Conservation (phyloP, 495 filamentous ascomycete genomes). For the Thozetella sp. region DNA sequence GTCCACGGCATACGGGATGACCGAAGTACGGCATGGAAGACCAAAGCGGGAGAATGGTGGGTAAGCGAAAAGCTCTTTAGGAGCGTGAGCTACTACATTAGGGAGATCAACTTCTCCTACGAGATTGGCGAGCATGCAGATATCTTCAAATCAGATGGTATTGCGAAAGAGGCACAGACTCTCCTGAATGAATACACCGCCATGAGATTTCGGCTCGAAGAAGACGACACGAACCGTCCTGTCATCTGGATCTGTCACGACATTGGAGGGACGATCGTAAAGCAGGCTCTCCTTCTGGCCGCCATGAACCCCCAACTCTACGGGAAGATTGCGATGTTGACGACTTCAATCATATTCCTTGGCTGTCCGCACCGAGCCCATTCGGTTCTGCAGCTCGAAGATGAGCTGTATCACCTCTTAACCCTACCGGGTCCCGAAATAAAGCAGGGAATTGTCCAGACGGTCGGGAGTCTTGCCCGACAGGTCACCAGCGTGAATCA, state of each 20-base stretch:
- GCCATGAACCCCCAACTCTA: background rate
- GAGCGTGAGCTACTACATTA: background rate
- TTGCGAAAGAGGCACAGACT: background rate
- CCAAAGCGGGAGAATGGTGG: conserved; percentile 2
- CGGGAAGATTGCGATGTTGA: conserved; percentile 6
- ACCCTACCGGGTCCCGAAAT: conserved; percentile 1
- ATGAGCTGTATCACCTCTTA: conserved; percentile 10
- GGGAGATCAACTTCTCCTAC: conserved; percentile 9
- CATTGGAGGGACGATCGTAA: conserved; percentile 21
- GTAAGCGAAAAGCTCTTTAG: conserved; percentile 7
- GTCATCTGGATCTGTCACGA: conserved; percentile 20
- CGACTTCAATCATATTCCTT: conserved; percentile 11
- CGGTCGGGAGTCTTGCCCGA: conserved; percentile 11
- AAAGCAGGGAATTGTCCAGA: background rate
- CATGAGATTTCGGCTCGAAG: background rate
- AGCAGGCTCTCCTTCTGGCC: conserved; percentile 9
- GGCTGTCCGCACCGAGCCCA: conserved; percentile 12
- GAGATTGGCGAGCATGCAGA: conserved; percentile 1
- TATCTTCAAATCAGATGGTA: conserved; percentile 5
- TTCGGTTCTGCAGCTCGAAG: conserved; percentile 11
- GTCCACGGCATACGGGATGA: conserved; percentile 16
- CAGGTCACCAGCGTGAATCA: conserved; percentile 1
- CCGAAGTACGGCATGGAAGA: conserved; percentile 8
- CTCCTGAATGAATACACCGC: conserved; percentile 6
- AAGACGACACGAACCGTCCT: conserved; percentile 10